phyloP scores from a whole-genome alignment of 108 stramenopile species.

The Nitzschia inconspicua region DNA sequence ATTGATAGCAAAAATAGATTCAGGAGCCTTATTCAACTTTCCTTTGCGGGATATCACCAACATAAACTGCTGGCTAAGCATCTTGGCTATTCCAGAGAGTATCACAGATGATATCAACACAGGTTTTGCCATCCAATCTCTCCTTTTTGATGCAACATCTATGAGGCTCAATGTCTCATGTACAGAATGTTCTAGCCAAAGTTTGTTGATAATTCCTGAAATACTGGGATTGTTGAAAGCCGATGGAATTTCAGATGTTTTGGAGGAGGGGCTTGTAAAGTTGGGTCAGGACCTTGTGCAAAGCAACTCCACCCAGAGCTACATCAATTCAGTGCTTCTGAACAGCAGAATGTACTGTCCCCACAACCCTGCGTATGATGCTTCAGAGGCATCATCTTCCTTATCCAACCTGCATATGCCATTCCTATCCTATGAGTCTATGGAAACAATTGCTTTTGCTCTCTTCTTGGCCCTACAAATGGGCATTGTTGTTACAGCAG shows the following conservation, averaged over 20 bases:
- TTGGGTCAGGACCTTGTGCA: slow-evolving; percentile 24
- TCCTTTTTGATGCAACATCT: slow-evolving; percentile 35
- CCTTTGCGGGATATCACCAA: slow-evolving; percentile 58
- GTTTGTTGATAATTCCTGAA: slow-evolving; percentile 46
- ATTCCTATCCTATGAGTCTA: slow-evolving; percentile 13
- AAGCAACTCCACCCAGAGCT: slow-evolving; percentile 41
- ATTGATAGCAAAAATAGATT: slow-evolving; percentile 42
- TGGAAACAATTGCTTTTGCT: slow-evolving; percentile 22
- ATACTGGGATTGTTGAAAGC: slow-evolving; percentile 36
- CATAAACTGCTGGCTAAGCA: slow-evolving; percentile 60
- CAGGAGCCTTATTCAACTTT: slow-evolving; percentile 39
- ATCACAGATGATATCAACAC: slow-evolving; percentile 20
- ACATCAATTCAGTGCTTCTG: slow-evolving; percentile 37
- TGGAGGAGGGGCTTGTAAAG: slow-evolving; percentile 38
- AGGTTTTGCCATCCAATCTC: slow-evolving; percentile 28
- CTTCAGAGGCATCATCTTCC: slow-evolving; percentile 1
- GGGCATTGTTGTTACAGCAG: slow-evolving; percentile 18
- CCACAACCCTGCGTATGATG: slow-evolving; percentile 37
- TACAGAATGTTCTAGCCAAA: slow-evolving; percentile 44
- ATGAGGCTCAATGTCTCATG: slow-evolving; percentile 50
- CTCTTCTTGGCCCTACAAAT: slow-evolving; percentile 11
- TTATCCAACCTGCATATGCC: not conserved
- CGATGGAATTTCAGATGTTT: slow-evolving; percentile 32
- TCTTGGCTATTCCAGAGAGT: slow-evolving; percentile 37
- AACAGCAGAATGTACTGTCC: slow-evolving; percentile 52